These are phyloP conservation scores for Micractinium sp. DNA, from an alignment of 139 green algal species.

Conservation along the genomic window DNA sequence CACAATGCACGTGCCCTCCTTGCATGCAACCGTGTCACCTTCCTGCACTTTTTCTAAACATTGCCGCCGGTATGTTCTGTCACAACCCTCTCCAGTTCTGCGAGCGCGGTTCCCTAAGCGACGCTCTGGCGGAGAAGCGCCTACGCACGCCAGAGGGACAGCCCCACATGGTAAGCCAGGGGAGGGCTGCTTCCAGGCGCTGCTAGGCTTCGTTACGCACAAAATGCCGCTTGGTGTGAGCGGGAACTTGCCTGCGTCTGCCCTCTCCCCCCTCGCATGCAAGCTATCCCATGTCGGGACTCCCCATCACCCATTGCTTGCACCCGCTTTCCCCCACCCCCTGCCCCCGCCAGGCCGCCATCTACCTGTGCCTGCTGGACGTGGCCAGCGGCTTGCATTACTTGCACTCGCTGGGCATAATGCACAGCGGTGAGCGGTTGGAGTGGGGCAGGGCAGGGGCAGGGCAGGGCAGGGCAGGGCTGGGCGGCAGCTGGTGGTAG, in stretches of 20 bases:
- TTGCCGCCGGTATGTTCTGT: background rate
- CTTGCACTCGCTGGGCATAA: slow-evolving; percentile 53
- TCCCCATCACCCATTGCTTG: background rate
- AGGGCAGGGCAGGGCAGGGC: no score
- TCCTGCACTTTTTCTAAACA: no score
- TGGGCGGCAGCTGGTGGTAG: no score
- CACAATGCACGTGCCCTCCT: no score
- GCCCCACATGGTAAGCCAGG: slow-evolving; percentile 38
- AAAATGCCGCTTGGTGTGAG: background rate
- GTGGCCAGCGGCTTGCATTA: slow-evolving; percentile 58
- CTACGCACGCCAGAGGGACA: slow-evolving; percentile 21
- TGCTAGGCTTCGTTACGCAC: no score
- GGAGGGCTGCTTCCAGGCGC: no score
- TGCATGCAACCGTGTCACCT: no score
- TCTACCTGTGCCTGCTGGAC: slow-evolving; percentile 49
- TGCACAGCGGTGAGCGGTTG: slow-evolving; percentile 39
- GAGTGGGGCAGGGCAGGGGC: no score
- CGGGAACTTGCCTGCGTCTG: background rate
- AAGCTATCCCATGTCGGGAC: background rate
- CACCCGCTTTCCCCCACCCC: background rate
- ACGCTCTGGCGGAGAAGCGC: slow-evolving; percentile 18
- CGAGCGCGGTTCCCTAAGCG: slow-evolving; percentile 34
- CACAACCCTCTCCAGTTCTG: slow-evolving; percentile 28
- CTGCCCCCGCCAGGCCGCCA: slow-evolving; percentile 18
- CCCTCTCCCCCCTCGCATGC: background rate